Base-by-base conservation (phyloP, 495 filamentous ascomycete species). In the Neurospora cerealis region DNA sequence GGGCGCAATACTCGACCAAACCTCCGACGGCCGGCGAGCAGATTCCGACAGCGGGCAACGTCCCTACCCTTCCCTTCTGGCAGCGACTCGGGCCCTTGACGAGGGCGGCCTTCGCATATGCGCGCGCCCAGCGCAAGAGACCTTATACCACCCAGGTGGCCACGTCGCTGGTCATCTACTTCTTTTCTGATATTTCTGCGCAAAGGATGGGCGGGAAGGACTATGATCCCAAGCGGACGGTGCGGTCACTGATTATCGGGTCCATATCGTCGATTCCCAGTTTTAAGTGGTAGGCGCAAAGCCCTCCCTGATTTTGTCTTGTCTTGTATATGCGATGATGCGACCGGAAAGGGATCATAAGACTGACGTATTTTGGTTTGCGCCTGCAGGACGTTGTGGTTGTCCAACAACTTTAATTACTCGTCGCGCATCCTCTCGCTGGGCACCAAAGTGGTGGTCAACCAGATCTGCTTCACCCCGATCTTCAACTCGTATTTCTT, bases 401-500 rank as follows among this genome's bases (percentile, higher is more conserved):
- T 97, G 17, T 89, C 91, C 36, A 86, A 89, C 42, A 85, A 89
- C 79, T 96, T 96, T 85, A 97, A 97, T 84, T 95, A 91, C 79
- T 42, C 89, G 19, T 93, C 91, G 36, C 92, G 91, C 73, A 70
- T 88, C 42, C 80, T 93, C 54, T 93, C 91, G 21, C 83, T 96
- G 66, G 83, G 85, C 70, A 89, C 89, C 11, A 95, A 97, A 80
- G 92, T 98, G 69, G 77, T 87, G 46, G 87, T 97, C 6, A 96
- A 95, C 81, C 95, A 98, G 80, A 79, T 88, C 4, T 84, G 88
- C 78, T 98, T 97, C 83, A 93, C 95, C 11, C 93, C 95, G 0
- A 78, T 94, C 38, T 97, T 97, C 86, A 96, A 95, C 80, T 89
- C 86, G 36, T 97, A 96, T 81, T 97, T 98, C 86, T 98, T 98